A percentile compares a stretch with the other conserved stretches of the same genome.
Conservation (phyloP, 805 yeast species). For the Hanseniaspora lachancei region DNA sequence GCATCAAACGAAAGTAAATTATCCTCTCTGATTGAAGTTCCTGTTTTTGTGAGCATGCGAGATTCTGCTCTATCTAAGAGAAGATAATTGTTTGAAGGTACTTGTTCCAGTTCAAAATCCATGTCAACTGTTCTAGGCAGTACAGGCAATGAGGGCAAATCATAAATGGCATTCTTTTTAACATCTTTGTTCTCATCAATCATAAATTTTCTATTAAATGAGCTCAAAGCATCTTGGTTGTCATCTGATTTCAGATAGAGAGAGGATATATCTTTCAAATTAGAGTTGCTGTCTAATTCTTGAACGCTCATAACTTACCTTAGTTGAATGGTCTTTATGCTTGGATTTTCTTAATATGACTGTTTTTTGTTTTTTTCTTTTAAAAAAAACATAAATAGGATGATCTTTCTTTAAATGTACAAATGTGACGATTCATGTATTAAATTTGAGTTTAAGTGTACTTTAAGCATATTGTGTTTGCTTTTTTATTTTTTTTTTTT, state of each 20-base stretch:
- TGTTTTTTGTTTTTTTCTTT: too few relatives aligned
- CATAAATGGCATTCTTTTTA: not conserved
- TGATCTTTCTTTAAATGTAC: not conserved
- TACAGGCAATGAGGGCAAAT: not conserved
- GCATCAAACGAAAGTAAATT: constrained; percentile 4
- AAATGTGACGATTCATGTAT: not conserved
- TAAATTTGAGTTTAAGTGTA: not conserved
- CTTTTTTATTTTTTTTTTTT: not conserved
- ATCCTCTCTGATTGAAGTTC: not conserved
- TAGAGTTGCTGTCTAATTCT: not conserved
- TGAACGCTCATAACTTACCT: not conserved
- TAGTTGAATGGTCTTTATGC: not conserved
- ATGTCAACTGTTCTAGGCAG: not conserved
- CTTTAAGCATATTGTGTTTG: not conserved
- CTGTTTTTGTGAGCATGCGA: not conserved
- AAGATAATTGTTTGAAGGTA: not conserved
- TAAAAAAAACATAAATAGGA: too few relatives aligned
- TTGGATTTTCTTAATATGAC: not conserved
- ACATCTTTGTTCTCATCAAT: not conserved
- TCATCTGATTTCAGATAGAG: not conserved
- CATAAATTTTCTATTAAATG: not conserved
- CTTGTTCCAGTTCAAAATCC: not conserved
- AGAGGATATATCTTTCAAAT: not conserved
- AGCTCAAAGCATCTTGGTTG: not conserved
- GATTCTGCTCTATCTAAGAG: not conserved